These are phyloP conservation scores for Hydnomerulius pinastri DNA, from an alignment of 768 basidiomycete species.

Conservation along the genomic window DNA sequence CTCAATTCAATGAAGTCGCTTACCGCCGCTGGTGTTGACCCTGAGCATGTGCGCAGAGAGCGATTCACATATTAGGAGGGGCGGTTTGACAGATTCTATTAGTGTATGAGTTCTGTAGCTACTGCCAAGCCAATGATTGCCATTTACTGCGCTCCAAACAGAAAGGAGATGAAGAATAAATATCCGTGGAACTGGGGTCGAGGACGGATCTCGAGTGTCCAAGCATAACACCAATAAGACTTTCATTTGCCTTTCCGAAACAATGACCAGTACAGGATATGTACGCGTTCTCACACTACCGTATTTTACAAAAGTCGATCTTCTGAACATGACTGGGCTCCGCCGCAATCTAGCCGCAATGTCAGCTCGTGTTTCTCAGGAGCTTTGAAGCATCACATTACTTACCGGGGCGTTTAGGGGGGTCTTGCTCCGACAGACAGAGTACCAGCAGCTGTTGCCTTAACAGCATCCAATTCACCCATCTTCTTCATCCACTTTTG, in stretches of 20 bases:
- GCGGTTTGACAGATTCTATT: background rate
- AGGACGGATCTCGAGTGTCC: no score
- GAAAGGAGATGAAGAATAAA: background rate
- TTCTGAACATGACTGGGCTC: background rate
- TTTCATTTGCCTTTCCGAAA: no score
- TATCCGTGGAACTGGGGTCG: background rate
- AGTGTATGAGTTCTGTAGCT: background rate
- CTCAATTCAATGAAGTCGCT: conserved; percentile 24
- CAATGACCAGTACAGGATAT: no score
- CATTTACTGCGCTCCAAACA: background rate
- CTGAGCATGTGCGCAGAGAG: conserved; percentile 24
- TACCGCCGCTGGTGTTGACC: conserved; percentile 20
- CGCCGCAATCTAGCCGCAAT: background rate
- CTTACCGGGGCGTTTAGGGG: conserved; percentile 5
- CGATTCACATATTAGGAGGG: conserved; percentile 25
- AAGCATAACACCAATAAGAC: no score
- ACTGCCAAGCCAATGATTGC: background rate
- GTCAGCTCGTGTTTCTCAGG: background rate
- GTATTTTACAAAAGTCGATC: background rate
- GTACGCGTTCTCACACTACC: background rate
- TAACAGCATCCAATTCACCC: conserved; percentile 25
- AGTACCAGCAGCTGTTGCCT: conserved; percentile 24
- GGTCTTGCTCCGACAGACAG: conserved; percentile 29
- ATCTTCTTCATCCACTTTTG: conserved; percentile 27
- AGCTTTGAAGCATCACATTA: background rate